Evolutionary conservation across 1,284 basidiomycete genomes (phyloP).

Genomic region (Puccinia polysora): DNA sequence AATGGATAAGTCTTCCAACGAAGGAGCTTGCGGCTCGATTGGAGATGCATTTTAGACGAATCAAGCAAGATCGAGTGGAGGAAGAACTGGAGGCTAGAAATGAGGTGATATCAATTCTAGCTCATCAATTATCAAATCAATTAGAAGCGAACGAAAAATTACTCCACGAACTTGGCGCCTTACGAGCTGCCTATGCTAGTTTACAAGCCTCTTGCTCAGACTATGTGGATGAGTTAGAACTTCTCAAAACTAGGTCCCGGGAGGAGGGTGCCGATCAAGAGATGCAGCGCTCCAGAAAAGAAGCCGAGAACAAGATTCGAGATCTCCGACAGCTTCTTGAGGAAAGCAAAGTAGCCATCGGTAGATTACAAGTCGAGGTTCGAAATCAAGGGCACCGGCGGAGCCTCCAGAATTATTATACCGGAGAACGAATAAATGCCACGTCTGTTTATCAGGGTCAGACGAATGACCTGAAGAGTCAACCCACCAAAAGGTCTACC

Average conservation of each 20-base stretch:
- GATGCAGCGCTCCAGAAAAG: slow-evolving; percentile 7
- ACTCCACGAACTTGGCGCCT: slow-evolving; percentile 27
- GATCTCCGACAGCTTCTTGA: slow-evolving; percentile 20
- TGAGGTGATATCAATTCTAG: slow-evolving; percentile 36
- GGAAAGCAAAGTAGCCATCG: slow-evolving; percentile 33
- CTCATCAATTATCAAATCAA: slow-evolving; percentile 28
- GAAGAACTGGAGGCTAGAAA: slow-evolving; percentile 39
- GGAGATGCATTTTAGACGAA: slow-evolving; percentile 24
- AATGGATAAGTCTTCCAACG: slow-evolving; percentile 13
- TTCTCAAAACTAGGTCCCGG: neutral
- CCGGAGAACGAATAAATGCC: neutral
- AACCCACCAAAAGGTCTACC: slow-evolving; percentile 9
- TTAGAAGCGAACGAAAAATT: slow-evolving; percentile 40
- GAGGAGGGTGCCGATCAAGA: neutral
- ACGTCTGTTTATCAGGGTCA: neutral
- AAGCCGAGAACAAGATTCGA: slow-evolving; percentile 11
- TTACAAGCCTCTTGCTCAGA: slow-evolving; percentile 17
- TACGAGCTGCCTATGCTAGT: slow-evolving; percentile 32
- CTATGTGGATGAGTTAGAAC: slow-evolving; percentile 31
- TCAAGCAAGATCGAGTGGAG: slow-evolving; percentile 16
- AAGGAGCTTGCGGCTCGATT: slow-evolving; percentile 15
- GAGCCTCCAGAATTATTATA: slow-evolving; percentile 15
- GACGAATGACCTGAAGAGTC: neutral
- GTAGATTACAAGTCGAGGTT: slow-evolving; percentile 17
- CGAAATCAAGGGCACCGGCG: slow-evolving; percentile 12